Percentiles rank a stretch among this genome's conserved stretches.
Conservation (phyloP, 352 stramenopile genomes). For the Globisporangium sylvaticum region DNA sequence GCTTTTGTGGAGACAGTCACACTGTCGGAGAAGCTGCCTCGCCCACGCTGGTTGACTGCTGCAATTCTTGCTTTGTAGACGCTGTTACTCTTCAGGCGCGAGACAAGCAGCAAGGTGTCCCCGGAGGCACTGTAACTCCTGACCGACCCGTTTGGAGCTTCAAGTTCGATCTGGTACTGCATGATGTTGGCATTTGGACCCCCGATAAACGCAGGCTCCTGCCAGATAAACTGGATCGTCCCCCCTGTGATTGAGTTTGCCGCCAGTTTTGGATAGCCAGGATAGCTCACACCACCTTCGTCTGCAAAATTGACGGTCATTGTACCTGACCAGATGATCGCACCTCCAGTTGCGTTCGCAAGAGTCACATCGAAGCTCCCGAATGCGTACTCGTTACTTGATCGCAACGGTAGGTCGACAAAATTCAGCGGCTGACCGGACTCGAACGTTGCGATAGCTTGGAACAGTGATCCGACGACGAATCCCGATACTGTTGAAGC, state of each 20-base stretch:
- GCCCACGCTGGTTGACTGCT: constrained; percentile 20
- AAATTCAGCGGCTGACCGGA: constrained; percentile 13
- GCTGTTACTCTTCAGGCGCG: constrained; percentile 21
- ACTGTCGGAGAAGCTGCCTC: constrained; percentile 21
- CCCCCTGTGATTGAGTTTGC: constrained; percentile 21
- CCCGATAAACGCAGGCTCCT: constrained; percentile 23
- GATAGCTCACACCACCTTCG: constrained; percentile 36
- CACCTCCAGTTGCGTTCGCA: constrained; percentile 24
- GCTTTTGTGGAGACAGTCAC: constrained; percentile 19
- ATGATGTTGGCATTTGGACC: constrained; percentile 6
- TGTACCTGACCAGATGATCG: constrained; percentile 7
- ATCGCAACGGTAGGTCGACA: constrained; percentile 22
- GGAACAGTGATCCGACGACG: constrained; percentile 21
- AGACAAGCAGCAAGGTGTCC: constrained; percentile 2
- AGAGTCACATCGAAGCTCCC: constrained; percentile 28
- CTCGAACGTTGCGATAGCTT: constrained; percentile 26
- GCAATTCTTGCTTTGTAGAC: constrained; percentile 26
- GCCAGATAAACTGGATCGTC: constrained; percentile 25
- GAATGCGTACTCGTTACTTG: constrained; percentile 27
- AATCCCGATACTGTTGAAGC: constrained; percentile 30
- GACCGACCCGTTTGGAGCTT: neutral
- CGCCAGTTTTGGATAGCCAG: constrained; percentile 20
- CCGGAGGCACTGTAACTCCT: neutral
- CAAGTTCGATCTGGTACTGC: constrained; percentile 19
- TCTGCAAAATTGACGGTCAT: constrained; percentile 30